Conservation (phyloP, 2,329 filamentous ascomycete species). For the Fusarium brevicatenulatum region DNA sequence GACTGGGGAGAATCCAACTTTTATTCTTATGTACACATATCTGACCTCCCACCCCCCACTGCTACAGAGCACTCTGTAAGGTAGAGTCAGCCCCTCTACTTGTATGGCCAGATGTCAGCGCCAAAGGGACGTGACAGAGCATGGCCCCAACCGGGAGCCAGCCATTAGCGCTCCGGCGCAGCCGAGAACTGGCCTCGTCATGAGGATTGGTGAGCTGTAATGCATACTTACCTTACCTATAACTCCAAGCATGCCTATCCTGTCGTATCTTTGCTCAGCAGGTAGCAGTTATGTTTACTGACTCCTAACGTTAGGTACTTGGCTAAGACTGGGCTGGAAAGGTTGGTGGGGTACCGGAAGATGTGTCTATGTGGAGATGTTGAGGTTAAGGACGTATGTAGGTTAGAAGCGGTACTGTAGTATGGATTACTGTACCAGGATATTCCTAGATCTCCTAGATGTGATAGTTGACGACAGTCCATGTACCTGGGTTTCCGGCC, state of each 20-base stretch:
- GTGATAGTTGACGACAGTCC: slow-evolving; percentile 19
- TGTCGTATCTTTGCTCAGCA: not conserved
- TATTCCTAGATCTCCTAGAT: not conserved
- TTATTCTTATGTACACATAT: not conserved
- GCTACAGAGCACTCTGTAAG: not conserved
- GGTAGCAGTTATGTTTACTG: not conserved
- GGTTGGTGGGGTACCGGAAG: slow-evolving; percentile 25
- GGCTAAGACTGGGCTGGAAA: slow-evolving; percentile 13
- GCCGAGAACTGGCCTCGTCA: not conserved
- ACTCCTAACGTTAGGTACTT: too few relatives aligned
- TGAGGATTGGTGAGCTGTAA: not conserved
- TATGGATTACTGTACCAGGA: not conserved
- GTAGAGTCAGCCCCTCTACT: not conserved
- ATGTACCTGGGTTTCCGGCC: slow-evolving; percentile 26
- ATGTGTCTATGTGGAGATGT: slow-evolving; percentile 8
- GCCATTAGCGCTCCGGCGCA: not conserved
- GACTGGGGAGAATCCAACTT: not conserved
- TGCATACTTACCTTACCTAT: not conserved
- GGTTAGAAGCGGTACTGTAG: not conserved
- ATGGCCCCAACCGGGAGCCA: too few relatives aligned
- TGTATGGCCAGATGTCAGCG: too few relatives aligned
- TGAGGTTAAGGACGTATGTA: slow-evolving; percentile 1
- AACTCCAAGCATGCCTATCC: not conserved
- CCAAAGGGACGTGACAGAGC: too few relatives aligned
- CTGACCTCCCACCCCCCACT: not conserved